These are phyloP conservation scores for Pisolithus sp. DNA, from an alignment of 768 basidiomycete genomes.

Conservation along the genomic window DNA sequence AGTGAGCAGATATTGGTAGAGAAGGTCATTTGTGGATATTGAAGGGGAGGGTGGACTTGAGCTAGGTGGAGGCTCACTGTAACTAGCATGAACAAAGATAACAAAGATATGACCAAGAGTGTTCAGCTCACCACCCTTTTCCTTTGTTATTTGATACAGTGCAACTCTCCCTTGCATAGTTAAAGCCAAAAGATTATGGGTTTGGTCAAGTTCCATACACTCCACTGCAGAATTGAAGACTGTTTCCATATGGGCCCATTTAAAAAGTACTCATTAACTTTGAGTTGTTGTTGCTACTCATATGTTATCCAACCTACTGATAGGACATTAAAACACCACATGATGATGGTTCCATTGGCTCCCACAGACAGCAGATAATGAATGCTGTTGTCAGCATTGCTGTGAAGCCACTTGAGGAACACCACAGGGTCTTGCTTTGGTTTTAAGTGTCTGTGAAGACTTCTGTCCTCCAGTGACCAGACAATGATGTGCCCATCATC, in stretches of 20 bases:
- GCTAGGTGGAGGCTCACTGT: neutral
- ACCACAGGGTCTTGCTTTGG: conserved; percentile 1
- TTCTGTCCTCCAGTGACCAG: neutral
- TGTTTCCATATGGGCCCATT: neutral
- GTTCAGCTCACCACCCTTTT: neutral
- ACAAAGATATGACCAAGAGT: no score
- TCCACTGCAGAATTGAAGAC: neutral
- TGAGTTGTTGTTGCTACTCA: neutral
- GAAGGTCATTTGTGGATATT: neutral
- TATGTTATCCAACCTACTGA: neutral
- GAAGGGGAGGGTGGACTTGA: neutral
- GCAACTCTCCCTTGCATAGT: neutral
- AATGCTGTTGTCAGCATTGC: no score
- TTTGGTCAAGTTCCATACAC: neutral
- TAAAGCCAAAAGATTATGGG: neutral
- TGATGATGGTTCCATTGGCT: neutral
- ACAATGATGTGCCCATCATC: conserved; percentile 1
- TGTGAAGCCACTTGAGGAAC: no score
- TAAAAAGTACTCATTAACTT: neutral
- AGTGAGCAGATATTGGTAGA: neutral
- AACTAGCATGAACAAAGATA: neutral
- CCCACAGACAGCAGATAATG: no score
- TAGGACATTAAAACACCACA: neutral
- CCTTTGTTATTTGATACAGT: neutral
- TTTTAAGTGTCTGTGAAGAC: neutral